Conservation (phyloP, 208 protist species). For the Entamoeba histolytica region DNA sequence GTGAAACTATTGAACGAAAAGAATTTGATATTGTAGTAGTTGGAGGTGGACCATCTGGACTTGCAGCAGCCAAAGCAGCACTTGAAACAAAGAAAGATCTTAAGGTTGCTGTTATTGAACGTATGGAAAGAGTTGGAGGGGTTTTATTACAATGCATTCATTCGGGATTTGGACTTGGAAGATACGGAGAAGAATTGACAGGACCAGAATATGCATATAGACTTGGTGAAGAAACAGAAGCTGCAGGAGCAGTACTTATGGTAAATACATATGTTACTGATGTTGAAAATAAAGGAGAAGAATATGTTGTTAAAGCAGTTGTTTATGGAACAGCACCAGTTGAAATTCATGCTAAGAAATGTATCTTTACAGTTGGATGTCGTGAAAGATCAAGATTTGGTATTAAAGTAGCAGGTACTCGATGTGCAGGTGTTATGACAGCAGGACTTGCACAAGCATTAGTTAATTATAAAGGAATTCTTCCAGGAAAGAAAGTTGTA, state of each 20-base stretch:
- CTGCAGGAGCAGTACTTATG: neutral
- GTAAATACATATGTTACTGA: slow-evolving; percentile 5
- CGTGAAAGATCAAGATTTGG: neutral
- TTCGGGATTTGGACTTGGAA: neutral
- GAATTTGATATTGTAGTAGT: slow-evolving; percentile 14
- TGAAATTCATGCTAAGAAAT: neutral
- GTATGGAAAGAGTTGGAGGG: neutral
- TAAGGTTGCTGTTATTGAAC: slow-evolving; percentile 3
- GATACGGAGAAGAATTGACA: neutral
- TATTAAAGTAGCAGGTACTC: slow-evolving; percentile 5
- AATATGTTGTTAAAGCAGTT: neutral
- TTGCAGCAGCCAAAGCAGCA: slow-evolving; percentile 6
- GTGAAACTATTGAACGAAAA: neutral
- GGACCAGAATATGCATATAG: slow-evolving; percentile 17
- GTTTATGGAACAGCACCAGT: neutral
- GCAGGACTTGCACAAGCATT: slow-evolving; percentile 8
- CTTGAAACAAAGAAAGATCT: neutral
- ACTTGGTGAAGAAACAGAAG: neutral
- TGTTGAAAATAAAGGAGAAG: neutral
- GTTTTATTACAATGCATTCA: slow-evolving; percentile 11
- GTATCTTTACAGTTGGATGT: slow-evolving; percentile 4
- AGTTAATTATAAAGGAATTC: neutral
- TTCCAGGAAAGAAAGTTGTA: slow-evolving; percentile 14
- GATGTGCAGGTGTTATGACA: slow-evolving; percentile 8
- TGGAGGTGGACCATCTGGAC: slow-evolving; percentile 13